Evolutionary conservation across 2,329 filamentous ascomycete genomes (phyloP), one percentile per base, ranked within the genome.

Genomic region (Pseudogymnoascus sp.): DNA sequence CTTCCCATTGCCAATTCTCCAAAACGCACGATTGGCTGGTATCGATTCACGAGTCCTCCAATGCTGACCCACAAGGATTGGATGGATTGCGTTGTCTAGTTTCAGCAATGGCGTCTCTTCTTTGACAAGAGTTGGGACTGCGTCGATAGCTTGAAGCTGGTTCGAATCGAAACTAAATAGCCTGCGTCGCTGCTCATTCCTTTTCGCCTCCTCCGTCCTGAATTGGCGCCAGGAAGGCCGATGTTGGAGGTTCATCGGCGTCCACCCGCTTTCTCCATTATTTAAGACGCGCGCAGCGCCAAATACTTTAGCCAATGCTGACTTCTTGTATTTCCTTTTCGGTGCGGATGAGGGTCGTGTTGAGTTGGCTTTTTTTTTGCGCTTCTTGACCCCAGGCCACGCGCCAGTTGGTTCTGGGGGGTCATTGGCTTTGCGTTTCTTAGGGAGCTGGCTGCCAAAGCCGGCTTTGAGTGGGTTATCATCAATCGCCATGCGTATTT

Each of bases 201-300:
- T 55, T n/a, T 55, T 55, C 4, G 45, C 45, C 45, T 55, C 45
- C n/a, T 55, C 45, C n/a, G 45, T 55, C 33, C 45, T 55, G n/a
- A 55, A 55, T 55, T 55, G 25, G 25, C 25, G 25, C 45, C 45
- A 55, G 8, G 45, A 33, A 11, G 45, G 45, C 11, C 45, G 25
- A 55, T 55, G 45, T 9, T 55, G 45, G 31, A 55, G 45, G 45
- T 55, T 11, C 11, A 55, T 55, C 25, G 45, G 45, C 23, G 45
- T 55, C 45, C 45, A 55, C 9, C 45, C 45, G 25, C 45, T 55
- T 33, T 55, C n/a, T 23, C 45, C 45, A 55, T 55, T 55, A 33
- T 55, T 55, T 4, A 55, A 55, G 45, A 55, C 45, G 1, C n/a
- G 25, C 45, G 45, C 45, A 31, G 25, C 11, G n/a, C 45, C 45